Conservation (phyloP, 2,329 filamentous ascomycete species). For the Cordyceps cicadae region DNA sequence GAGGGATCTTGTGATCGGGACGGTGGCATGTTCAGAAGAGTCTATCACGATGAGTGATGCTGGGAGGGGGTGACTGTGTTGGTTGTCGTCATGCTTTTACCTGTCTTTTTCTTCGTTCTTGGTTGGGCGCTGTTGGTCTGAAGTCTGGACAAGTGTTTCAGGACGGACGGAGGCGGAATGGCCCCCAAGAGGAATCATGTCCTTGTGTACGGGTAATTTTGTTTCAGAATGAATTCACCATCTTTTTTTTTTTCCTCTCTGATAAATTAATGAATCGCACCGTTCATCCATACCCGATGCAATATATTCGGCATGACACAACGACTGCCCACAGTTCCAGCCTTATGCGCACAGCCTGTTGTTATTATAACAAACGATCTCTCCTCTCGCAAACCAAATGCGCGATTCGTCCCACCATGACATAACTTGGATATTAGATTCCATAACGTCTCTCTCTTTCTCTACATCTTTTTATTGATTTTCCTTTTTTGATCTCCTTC, state of each 20-base stretch:
- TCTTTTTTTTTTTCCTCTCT: background rate
- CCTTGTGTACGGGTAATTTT: background rate
- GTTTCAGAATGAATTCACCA: background rate
- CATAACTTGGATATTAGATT: too few relatives aligned
- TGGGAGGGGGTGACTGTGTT: background rate
- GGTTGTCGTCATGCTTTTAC: background rate
- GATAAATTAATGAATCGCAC: too few relatives aligned
- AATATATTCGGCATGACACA: too few relatives aligned
- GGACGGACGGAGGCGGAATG: background rate
- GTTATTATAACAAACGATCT: too few relatives aligned
- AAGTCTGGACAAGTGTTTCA: background rate
- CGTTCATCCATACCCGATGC: background rate
- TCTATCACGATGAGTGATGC: background rate
- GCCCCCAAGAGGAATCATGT: background rate
- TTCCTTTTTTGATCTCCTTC: too few relatives aligned
- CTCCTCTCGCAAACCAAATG: too few relatives aligned
- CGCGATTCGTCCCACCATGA: too few relatives aligned
- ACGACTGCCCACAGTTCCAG: too few relatives aligned
- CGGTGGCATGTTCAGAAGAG: background rate
- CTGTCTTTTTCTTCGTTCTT: too few relatives aligned
- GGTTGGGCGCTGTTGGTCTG: background rate
- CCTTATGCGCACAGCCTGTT: too few relatives aligned
- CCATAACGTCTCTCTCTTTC: background rate
- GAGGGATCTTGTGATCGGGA: background rate
- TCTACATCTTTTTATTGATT: background rate